Conservation (phyloP, 495 filamentous ascomycete species). For the Aspergillus sclerotioniger region DNA sequence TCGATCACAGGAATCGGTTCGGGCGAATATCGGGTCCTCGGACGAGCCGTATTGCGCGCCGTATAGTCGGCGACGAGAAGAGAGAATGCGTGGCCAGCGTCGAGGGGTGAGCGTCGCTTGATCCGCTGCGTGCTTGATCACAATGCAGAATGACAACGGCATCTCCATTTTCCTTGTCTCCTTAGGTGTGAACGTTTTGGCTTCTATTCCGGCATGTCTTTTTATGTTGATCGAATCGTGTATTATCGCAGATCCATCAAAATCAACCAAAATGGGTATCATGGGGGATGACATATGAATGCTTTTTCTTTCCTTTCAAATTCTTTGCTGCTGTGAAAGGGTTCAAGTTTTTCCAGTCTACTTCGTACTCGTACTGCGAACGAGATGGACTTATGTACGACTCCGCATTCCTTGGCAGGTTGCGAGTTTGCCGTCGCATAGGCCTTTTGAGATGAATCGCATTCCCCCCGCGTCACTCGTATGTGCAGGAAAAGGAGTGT, state of each 20-base stretch:
- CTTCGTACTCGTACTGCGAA: too few species aligned
- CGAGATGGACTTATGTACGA: too few species aligned
- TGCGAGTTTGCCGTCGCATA: too few species aligned
- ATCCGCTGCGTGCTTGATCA: slow-evolving; percentile 1
- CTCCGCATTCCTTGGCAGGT: too few species aligned
- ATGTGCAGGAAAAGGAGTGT: too few species aligned
- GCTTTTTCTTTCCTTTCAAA: not conserved
- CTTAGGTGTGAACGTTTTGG: not conserved
- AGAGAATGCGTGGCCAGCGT: slow-evolving; percentile 40
- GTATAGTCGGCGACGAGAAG: slow-evolving; percentile 45
- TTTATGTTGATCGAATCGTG: not conserved
- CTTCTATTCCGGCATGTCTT: not conserved
- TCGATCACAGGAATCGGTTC: slow-evolving; percentile 40
- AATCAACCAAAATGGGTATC: not conserved
- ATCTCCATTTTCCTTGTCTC: not conserved
- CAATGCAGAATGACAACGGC: not conserved
- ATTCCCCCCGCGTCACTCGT: too few species aligned
- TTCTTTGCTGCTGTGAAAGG: too few species aligned
- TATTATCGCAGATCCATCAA: not conserved
- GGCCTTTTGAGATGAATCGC: too few species aligned
- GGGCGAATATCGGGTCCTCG: slow-evolving; percentile 42
- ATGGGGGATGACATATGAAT: not conserved
- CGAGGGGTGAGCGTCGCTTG: slow-evolving; percentile 37
- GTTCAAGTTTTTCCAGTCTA: too few species aligned
- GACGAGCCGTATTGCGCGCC: slow-evolving; percentile 47